Evolutionary conservation across 2,329 filamentous ascomycete genomes (phyloP).

Genomic region (Penicillium sp.): DNA sequence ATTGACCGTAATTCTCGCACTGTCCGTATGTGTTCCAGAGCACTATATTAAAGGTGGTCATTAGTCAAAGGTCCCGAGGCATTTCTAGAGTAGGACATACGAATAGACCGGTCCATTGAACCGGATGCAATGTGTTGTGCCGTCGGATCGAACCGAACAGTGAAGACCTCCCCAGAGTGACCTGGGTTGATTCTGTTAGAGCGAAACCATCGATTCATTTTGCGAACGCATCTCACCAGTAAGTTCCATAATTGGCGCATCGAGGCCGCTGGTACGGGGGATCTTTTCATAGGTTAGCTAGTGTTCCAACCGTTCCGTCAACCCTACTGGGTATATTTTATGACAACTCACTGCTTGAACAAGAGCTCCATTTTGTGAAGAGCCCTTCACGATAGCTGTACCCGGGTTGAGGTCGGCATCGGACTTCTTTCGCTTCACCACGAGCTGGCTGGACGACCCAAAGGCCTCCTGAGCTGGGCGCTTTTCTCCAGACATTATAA

Average conservation of each 20-base stretch:
- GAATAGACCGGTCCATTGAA: constrained; percentile 89
- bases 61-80: not conserved
- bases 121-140: constrained; percentile 90
- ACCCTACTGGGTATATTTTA: not conserved
- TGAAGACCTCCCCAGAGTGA: constrained; percentile 80
- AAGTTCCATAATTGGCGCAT: constrained; percentile 92
- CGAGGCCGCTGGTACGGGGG: constrained; percentile 75
- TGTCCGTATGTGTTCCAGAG: constrained; percentile 91
- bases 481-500: constrained; percentile 82
- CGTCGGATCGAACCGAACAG: constrained; percentile 83
- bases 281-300: constrained; percentile 53
- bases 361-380: constrained; percentile 61
- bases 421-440: constrained; percentile 86
- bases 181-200: constrained; percentile 39
- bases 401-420: constrained; percentile 57
- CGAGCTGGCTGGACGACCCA: constrained; percentile 68
- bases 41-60: constrained; percentile 54
- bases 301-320: not conserved
- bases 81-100: constrained; percentile 54
- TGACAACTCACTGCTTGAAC: constrained; percentile 62
- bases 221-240: constrained; percentile 60
- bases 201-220: not conserved
- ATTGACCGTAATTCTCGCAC: constrained; percentile 89
- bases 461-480: constrained; percentile 84
- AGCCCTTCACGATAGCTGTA: constrained; percentile 58